These are phyloP conservation scores for Lignosus rhinocerotis DNA, from an alignment of 1,284 basidiomycete species.

Conservation along the genomic window DNA sequence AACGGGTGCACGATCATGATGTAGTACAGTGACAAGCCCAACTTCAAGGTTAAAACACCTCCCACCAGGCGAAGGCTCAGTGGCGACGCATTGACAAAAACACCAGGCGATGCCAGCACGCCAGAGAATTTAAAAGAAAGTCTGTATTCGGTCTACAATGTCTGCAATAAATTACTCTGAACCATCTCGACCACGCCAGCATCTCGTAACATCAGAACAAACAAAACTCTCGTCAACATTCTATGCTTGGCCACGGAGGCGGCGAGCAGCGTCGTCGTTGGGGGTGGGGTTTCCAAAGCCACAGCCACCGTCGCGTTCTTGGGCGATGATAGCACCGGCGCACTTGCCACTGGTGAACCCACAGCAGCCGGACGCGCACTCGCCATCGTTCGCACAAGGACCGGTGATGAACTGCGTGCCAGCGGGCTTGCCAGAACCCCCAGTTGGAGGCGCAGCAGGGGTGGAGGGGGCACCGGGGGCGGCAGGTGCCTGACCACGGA, in stretches of 20 bases:
- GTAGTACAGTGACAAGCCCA: too few relatives aligned
- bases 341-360: constrained; percentile 15
- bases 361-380: constrained; percentile 16
- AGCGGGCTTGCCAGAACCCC: background rate
- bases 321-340: constrained; percentile 14
- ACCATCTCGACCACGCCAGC: constrained; percentile 5
- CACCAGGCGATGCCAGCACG: too few relatives aligned
- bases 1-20: too few relatives aligned
- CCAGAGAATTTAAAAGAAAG: background rate
- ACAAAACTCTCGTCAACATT: background rate
- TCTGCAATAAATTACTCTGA: constrained; percentile 10
- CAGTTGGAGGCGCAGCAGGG: background rate
- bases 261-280: constrained; percentile 11
- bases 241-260: constrained; percentile 6
- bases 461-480: background rate
- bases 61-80: too few relatives aligned
- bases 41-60: too few relatives aligned
- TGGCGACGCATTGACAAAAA: too few relatives aligned
- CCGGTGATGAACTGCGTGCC: constrained; percentile 16
- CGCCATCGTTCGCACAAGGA: constrained; percentile 11
- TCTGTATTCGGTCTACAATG: constrained; percentile 11
- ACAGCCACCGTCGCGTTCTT: constrained; percentile 16
- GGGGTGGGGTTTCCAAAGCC: constrained; percentile 13
- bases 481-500: background rate
- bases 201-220: background rate